Evolutionary conservation across 176 grass and related monocot species (phyloP).

Genomic region (Pharus latifolius): DNA sequence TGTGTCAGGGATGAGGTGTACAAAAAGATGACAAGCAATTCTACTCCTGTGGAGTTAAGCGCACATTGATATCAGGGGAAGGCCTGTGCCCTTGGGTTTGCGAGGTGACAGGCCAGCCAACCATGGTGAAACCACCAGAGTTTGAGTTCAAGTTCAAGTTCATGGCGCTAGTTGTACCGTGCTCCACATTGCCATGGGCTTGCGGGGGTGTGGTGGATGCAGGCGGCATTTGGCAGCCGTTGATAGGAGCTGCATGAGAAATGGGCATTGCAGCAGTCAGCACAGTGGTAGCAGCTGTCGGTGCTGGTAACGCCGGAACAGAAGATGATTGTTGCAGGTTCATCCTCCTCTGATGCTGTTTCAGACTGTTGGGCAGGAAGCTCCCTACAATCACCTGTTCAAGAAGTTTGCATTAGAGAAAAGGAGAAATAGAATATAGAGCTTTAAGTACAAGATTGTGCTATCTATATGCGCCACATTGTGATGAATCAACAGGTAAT

Average conservation of each 20-base stretch:
- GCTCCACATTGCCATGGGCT: slow-evolving; percentile 5
- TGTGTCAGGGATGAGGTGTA: slow-evolving; percentile 4
- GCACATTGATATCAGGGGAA: slow-evolving; percentile 76
- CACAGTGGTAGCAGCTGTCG: slow-evolving; percentile 7
- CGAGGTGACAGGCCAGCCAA: slow-evolving; percentile 46
- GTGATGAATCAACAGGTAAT: background rate
- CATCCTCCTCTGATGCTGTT: slow-evolving; percentile 73
- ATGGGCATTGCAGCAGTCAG: slow-evolving; percentile 51
- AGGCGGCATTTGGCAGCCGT: slow-evolving; percentile 8
- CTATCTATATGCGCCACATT: background rate
- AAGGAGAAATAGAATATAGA: background rate
- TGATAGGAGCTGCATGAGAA: slow-evolving; percentile 64
- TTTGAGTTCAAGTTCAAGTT: slow-evolving; percentile 36
- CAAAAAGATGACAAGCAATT: background rate
- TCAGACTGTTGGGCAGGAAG: slow-evolving; percentile 78
- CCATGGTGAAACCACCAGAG: slow-evolving; percentile 36
- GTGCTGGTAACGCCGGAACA: background rate
- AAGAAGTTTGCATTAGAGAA: background rate
- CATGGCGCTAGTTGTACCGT: background rate
- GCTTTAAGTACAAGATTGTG: background rate
- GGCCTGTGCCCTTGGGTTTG: slow-evolving; percentile 27
- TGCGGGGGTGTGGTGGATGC: background rate
- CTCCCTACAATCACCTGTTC: slow-evolving; percentile 79
- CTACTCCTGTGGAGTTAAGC: slow-evolving; percentile 58
- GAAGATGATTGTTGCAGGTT: background rate